Evolutionary conservation across 2,329 filamentous ascomycete species (phyloP).

Genomic region (Neonectria neomacrospora): DNA sequence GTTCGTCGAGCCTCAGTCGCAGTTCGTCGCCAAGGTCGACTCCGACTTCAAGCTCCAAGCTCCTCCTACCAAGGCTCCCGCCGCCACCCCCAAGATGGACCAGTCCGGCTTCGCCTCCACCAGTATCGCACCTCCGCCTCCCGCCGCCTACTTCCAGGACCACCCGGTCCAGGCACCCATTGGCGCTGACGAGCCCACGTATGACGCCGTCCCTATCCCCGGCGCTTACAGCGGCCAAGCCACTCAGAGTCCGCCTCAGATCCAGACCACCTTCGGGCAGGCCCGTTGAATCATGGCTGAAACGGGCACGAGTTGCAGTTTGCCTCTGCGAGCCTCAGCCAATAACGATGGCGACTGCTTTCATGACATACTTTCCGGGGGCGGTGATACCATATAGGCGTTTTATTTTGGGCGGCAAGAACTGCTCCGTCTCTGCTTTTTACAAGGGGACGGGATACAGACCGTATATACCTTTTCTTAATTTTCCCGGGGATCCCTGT

Average conservation of each 20-base stretch:
- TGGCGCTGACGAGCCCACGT: constrained; percentile 83
- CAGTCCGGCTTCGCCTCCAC: constrained; percentile 71
- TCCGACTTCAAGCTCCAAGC: constrained; percentile 87
- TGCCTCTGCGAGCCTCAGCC: constrained; percentile 24
- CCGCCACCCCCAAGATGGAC: constrained; percentile 76
- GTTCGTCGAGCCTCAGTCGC: constrained; percentile 71
- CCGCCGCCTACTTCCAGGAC: constrained; percentile 63
- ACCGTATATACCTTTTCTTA: constrained; percentile 26
- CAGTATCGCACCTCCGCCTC: constrained; percentile 44
- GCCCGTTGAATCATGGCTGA: constrained; percentile 38
- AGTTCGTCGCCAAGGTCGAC: constrained; percentile 63
- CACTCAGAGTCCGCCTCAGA: constrained; percentile 62
- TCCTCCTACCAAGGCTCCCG: constrained; percentile 81
- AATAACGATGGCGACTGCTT: constrained; percentile 19
- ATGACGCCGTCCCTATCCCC: constrained; percentile 88
- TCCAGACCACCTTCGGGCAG: constrained; percentile 57
- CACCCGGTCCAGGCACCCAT: constrained; percentile 66
- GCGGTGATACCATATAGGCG: constrained; percentile 28
- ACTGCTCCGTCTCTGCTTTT: constrained; percentile 11
- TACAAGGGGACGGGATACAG: constrained; percentile 9
- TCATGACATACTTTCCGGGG: constrained; percentile 12
- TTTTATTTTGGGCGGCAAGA: constrained; percentile 25
- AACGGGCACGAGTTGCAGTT: constrained; percentile 25
- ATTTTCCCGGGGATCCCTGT: constrained; percentile 8
- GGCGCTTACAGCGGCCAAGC: constrained; percentile 77